These are phyloP conservation scores for Coniochaeta sp. DNA, from an alignment of 2,329 filamentous ascomycete species.

Conservation along the genomic window DNA sequence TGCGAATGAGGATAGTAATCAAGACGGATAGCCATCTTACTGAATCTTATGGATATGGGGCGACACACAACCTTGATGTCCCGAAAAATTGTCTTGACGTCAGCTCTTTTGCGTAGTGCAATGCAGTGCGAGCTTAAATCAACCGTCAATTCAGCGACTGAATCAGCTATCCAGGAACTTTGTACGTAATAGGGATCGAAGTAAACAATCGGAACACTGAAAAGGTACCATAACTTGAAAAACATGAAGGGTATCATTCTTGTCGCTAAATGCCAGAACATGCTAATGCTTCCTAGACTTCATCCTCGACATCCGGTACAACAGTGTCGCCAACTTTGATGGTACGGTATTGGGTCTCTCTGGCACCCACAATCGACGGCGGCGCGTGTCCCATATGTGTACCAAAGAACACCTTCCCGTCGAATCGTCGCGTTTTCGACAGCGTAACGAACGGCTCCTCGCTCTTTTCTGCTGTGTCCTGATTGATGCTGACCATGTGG, in stretches of 20 bases:
- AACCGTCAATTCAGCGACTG: not conserved
- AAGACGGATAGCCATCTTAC: not conserved
- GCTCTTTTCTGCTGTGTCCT: conserved; percentile 67
- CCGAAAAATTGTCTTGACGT: not conserved
- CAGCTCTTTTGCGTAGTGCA: not conserved
- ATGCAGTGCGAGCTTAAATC: not conserved
- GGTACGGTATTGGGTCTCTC: conserved; percentile 30
- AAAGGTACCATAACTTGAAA: too few species aligned
- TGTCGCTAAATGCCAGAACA: not conserved
- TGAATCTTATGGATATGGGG: not conserved
- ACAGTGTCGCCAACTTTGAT: conserved; percentile 42
- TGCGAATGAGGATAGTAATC: too few species aligned
- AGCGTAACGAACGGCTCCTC: conserved; percentile 86
- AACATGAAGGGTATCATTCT: not conserved
- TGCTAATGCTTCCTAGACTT: not conserved
- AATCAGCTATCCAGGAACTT: not conserved
- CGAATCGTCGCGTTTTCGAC: conserved; percentile 75
- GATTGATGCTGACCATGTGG: conserved; percentile 94
- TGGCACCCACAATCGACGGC: not conserved
- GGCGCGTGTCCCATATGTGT: conserved; percentile 60
- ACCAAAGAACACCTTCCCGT: conserved; percentile 85
- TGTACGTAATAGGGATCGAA: not conserved
- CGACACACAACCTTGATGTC: not conserved
- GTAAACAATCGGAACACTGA: too few species aligned
- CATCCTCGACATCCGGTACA: conserved; percentile 4